Evolutionary conservation across 805 yeast species (phyloP).

Genomic region (Wickerhamia fluorescens): DNA sequence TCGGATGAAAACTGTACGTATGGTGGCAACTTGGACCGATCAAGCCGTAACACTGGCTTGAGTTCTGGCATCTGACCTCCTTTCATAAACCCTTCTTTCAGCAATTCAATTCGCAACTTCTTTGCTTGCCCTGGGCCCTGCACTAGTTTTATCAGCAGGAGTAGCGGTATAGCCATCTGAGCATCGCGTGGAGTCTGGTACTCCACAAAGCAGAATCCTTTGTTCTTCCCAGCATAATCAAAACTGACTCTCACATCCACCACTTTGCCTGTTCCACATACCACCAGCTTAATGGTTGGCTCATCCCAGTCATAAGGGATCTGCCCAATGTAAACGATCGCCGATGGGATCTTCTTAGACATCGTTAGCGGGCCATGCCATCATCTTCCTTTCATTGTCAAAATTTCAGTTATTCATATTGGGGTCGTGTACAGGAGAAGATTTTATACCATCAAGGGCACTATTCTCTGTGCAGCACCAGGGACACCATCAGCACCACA

Average conservation of each 20-base stretch:
- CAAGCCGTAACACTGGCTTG: slow-evolving; percentile 39
- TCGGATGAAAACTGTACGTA: slow-evolving; percentile 54
- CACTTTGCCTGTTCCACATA: slow-evolving; percentile 67
- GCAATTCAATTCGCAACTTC: slow-evolving; percentile 48
- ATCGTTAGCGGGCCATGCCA: slow-evolving; percentile 1
- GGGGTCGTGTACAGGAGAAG: too few species aligned
- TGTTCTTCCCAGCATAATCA: slow-evolving; percentile 52
- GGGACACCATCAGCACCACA: too few species aligned
- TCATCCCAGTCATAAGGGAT: slow-evolving; percentile 71
- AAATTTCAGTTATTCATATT: too few species aligned
- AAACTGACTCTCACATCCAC: slow-evolving; percentile 59
- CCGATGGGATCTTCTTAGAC: slow-evolving; percentile 15
- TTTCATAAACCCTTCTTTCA: slow-evolving; percentile 51
- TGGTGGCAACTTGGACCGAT: slow-evolving; percentile 43
- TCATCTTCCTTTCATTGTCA: too few species aligned
- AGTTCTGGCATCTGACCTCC: slow-evolving; percentile 22
- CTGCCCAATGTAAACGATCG: slow-evolving; percentile 53
- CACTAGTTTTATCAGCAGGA: slow-evolving; percentile 37
- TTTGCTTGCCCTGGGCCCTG: slow-evolving; percentile 20
- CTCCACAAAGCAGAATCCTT: slow-evolving; percentile 65
- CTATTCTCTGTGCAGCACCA: too few species aligned
- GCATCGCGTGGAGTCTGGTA: slow-evolving; percentile 48
- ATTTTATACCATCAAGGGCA: too few species aligned
- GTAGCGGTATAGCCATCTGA: slow-evolving; percentile 36
- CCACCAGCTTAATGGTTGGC: slow-evolving; percentile 50